Percentiles rank a stretch among this genome's conserved stretches.
phyloP scores from a whole-genome alignment of 495 filamentous ascomycete genomes.

The Poronia punctata region DNA sequence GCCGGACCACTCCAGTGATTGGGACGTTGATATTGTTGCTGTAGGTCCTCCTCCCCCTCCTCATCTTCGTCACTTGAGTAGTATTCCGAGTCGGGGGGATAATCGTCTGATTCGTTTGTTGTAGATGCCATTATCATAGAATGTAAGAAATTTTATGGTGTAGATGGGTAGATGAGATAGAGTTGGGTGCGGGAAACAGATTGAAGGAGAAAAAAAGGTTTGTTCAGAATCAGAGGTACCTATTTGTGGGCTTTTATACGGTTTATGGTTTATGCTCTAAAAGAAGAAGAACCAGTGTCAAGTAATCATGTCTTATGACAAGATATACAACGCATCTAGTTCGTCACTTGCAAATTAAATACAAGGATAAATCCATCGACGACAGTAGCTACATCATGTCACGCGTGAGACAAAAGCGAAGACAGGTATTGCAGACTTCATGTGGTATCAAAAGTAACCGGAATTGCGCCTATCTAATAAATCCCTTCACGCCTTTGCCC shows the following conservation, averaged over 20 bases:
- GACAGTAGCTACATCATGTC: slow-evolving; percentile 5
- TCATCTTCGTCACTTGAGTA: slow-evolving; percentile 28
- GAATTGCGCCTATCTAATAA: slow-evolving; percentile 21
- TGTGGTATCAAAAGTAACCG: slow-evolving; percentile 21
- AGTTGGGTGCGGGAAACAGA: background rate
- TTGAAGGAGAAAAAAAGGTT: background rate
- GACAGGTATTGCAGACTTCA: slow-evolving; percentile 3
- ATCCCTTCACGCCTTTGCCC: slow-evolving; percentile 23
- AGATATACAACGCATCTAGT: background rate
- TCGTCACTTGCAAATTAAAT: no score
- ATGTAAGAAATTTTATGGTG: background rate
- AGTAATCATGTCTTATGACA: no score
- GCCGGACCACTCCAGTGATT: slow-evolving; percentile 49
- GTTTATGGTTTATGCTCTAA: no score
- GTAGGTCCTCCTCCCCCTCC: no score
- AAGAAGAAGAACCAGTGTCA: no score
- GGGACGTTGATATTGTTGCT: no score
- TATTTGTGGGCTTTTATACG: no score
- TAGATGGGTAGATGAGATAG: background rate
- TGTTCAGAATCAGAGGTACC: no score
- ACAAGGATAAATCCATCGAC: background rate
- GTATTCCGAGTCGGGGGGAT: slow-evolving; percentile 15
- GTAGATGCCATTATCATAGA: slow-evolving; percentile 12
- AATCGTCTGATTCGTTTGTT: slow-evolving; percentile 13
- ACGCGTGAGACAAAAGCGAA: background rate